Evolutionary conservation across 2,329 filamentous ascomycete species (phyloP), one percentile per base, ranked within the genome.

Genomic region (Sporothrix pallida): DNA sequence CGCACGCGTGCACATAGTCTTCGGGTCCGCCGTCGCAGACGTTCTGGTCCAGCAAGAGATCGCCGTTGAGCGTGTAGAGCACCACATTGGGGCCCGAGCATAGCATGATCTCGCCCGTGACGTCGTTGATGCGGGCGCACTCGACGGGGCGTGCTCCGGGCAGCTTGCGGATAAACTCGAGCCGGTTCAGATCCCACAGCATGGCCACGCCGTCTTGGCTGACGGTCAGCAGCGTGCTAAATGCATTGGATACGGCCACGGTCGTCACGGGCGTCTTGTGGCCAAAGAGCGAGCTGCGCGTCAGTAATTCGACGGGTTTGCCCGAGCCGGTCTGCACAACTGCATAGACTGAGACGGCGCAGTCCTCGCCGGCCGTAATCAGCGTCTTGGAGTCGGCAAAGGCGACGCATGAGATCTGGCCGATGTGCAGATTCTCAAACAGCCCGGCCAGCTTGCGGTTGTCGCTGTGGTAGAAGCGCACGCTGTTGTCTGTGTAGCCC

Each of bases 361-460:
- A 97, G 79, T 99, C 96, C 68, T 93, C 92, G 37, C 96, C 96
- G 0, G 94, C 93, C 0, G 96, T 98, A 76, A 99, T 91, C 23
- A 99, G 87, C 0, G 94, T 97, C 78, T 92, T 93, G 17, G 94
- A 95, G 80, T 98, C 95, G 0, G 93, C 93, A 80, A 98, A 96
- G 13, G 92, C 86, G 0, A 93, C 91, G 72, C 90, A 91, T 0
- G 94, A 95, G 42, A 99, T 88, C 80, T 97, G 94, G 4, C 95
- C 94, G 73, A 95, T 91, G 80, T 99, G 96, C 1, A 98, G 86
- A 79, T 98, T 97, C 81, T 99, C 96, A 79, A 95, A 97, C 20
- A 98, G 87, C 0, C 95, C 95, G 50, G 97, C 89, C 26, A 92
- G 86, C 84, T 93, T 95, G 79, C 93, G 91, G 74, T 89, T 93